phyloP scores from a whole-genome alignment of 2,329 filamentous ascomycete genomes.

The Pyrenophora teres region DNA sequence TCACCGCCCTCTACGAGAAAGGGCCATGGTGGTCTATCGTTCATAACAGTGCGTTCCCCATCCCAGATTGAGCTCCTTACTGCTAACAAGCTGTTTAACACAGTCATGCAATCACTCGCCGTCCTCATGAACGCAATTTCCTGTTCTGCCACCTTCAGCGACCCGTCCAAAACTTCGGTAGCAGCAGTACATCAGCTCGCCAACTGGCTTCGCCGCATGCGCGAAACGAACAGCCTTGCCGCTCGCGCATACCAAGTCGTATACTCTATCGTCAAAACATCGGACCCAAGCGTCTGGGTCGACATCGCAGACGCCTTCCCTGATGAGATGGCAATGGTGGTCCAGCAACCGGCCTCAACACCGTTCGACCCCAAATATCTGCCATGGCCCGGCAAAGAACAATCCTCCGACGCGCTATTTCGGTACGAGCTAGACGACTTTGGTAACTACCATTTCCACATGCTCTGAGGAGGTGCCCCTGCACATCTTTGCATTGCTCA shows the following conservation, averaged over 20 bases:
- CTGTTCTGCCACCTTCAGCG: constrained; percentile 14
- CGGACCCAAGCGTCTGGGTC: constrained; percentile 5
- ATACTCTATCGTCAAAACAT: constrained; percentile 11
- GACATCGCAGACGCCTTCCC: constrained; percentile 6
- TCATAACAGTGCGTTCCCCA: constrained; percentile 17
- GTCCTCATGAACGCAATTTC: constrained; percentile 45
- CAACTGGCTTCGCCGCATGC: constrained; percentile 34
- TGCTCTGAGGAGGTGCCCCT: not conserved
- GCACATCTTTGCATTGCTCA: too few species aligned
- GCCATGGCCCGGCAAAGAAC: constrained; percentile 5
- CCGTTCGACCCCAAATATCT: constrained; percentile 1
- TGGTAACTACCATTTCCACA: not conserved
- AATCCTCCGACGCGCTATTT: not conserved
- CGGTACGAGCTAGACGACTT: constrained; percentile 4
- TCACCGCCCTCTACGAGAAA: constrained; percentile 11
- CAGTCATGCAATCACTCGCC: constrained; percentile 44
- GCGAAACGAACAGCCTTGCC: constrained; percentile 25
- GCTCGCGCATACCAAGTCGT: constrained; percentile 27
- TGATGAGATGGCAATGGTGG: not conserved
- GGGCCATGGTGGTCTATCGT: constrained; percentile 48
- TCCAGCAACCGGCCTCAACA: not conserved
- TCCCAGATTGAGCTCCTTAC: not conserved
- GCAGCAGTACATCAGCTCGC: constrained; percentile 21
- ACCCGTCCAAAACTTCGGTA: not conserved
- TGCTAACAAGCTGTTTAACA: not conserved